Evolutionary conservation across 1,284 basidiomycete genomes (phyloP), one percentile per base, ranked within the genome.

Genomic region (Rhodotorula sp.): DNA sequence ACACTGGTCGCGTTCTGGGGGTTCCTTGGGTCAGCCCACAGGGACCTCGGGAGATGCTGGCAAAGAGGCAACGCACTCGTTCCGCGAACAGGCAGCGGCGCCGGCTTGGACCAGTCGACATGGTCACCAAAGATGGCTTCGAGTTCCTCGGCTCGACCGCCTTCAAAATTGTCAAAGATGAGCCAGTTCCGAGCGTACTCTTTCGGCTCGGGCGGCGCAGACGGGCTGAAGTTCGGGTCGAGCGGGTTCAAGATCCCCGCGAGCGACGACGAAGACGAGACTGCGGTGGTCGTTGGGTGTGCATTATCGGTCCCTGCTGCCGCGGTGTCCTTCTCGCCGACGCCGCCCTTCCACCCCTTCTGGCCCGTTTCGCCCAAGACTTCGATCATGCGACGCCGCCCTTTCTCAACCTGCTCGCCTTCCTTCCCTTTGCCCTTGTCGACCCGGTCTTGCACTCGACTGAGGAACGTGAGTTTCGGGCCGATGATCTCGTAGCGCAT

Each of bases 401-500:
- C 60, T 54, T 31, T 45, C 54, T 60, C 60, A n/a, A 45, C 2
- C 38, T 43, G 49, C 34, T 88, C 62, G 34, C 34, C 26, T 19
- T 60, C 67, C 28, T 62, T 66, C 18, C 56, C 61, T 34, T 73
- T 72, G 31, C 55, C 70, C 58, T 69, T 68, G 54, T 69, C 62
- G 18, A 45, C 59, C 10, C 56, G 60, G 12, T 67, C 84, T 79
- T 91, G 90, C 21, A 80, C 81, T 60, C 84, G 85, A 78, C 90
- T 92, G 34, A 91, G 79, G 87, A 88, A 92, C 48, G 90, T 85
- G 50, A 94, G 69, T 56, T 89, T 83, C 0, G 90, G 90, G 0
- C 91, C 91, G 49, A 87, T 82, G 21, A 92, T 84, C 10, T 84
- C 74, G 68, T 77, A 77, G 79, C 49, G 85, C 82, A 64, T 88